Percentiles rank a stretch among this genome's conserved stretches.
Evolutionary conservation across 2,329 filamentous ascomycete species (phyloP).

Genomic region (Drechslerella stenobrocha): DNA sequence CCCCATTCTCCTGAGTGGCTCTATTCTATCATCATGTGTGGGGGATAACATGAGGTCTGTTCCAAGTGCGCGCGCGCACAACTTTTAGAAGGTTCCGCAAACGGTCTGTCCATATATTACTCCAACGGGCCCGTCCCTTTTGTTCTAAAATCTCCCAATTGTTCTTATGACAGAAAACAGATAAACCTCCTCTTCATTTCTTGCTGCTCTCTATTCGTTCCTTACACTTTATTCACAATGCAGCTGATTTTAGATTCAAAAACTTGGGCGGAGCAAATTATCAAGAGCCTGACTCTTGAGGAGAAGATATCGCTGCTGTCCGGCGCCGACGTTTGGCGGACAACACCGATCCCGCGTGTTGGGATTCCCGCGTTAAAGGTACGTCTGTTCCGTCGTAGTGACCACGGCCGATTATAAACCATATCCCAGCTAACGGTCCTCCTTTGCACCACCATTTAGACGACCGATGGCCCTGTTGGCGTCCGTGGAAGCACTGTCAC

Average conservation of each 20-base stretch:
- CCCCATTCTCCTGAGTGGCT: conserved; percentile 46
- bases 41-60: conserved; percentile 48
- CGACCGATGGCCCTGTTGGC: conserved; percentile 54
- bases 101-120: conserved; percentile 48
- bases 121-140: conserved; percentile 46
- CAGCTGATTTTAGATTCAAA: conserved; percentile 52
- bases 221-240: conserved; percentile 49
- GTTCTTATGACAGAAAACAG: conserved; percentile 40
- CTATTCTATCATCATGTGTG: conserved; percentile 41
- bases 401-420: not conserved
- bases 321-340: conserved; percentile 53
- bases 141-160: conserved; percentile 48
- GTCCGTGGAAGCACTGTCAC: conserved; percentile 53
- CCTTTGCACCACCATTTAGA: conserved; percentile 33
- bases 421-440: conserved; percentile 7
- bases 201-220: conserved; percentile 39
- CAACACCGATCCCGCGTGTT: conserved; percentile 52
- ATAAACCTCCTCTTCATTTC: conserved; percentile 30
- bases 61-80: conserved; percentile 20
- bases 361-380: conserved; percentile 54
- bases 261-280: conserved; percentile 51
- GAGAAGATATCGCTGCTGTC: conserved; percentile 54
- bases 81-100: conserved; percentile 42
- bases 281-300: conserved; percentile 53
- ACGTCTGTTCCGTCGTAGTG: conserved; percentile 17